These are phyloP conservation scores for Rhizopogon vinicolor DNA, from an alignment of 768 basidiomycete species.

Conservation along the genomic window DNA sequence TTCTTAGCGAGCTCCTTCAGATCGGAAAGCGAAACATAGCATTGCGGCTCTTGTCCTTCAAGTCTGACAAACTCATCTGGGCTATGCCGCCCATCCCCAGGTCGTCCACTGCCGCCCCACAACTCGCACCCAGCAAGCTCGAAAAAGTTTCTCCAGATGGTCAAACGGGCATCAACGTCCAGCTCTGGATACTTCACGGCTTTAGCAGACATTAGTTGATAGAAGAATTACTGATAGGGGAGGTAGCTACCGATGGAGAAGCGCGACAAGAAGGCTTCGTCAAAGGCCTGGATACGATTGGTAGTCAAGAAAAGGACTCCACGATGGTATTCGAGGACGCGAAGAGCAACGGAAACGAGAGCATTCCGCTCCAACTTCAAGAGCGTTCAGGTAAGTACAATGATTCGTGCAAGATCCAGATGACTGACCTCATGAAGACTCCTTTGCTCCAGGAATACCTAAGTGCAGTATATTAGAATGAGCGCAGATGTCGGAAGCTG, in stretches of 20 bases:
- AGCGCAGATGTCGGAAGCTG: neutral
- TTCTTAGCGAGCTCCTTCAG: slow-evolving; percentile 20
- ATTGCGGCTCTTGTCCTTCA: slow-evolving; percentile 7
- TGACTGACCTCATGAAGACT: slow-evolving; percentile 44
- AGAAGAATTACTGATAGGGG: neutral
- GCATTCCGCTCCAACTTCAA: slow-evolving; percentile 52
- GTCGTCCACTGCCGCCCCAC: slow-evolving; percentile 3
- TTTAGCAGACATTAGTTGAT: neutral
- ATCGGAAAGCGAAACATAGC: slow-evolving; percentile 8
- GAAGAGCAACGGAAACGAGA: slow-evolving; percentile 67
- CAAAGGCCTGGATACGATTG: slow-evolving; percentile 34
- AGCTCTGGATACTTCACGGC: slow-evolving; percentile 25
- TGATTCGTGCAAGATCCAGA: neutral
- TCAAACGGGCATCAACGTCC: slow-evolving; percentile 14
- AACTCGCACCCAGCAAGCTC: slow-evolving; percentile 10
- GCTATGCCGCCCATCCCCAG: neutral
- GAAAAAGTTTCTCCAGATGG: slow-evolving; percentile 23
- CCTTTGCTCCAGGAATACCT: slow-evolving; percentile 70
- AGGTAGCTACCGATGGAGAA: slow-evolving; percentile 45
- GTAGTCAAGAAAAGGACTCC: slow-evolving; percentile 59
- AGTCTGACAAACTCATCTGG: slow-evolving; percentile 5
- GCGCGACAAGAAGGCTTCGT: slow-evolving; percentile 65
- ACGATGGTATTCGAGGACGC: slow-evolving; percentile 56
- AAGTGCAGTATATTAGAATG: slow-evolving; percentile 21
- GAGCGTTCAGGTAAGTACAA: neutral